Base-by-base conservation (phyloP, 1,284 basidiomycete genomes). In the Fomitopsis pinicola region DNA sequence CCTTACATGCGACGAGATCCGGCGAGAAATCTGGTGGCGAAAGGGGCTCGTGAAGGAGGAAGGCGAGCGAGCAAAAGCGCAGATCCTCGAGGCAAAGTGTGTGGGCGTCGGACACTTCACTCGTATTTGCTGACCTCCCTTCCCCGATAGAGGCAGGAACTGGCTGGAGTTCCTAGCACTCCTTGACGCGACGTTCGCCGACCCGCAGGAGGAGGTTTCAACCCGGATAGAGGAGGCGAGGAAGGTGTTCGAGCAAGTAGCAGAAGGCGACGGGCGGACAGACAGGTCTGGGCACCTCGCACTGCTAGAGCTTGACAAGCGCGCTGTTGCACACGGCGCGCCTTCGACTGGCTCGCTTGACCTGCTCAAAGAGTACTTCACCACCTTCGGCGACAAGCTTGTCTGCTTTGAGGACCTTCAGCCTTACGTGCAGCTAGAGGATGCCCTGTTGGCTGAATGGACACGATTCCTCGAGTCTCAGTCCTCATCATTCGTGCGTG, bases 371-470 rank as follows among this genome's bases (percentile, higher is more conserved):
- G 75, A 80, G 53, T 97, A 96, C 72, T 87, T 94, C 68, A 77
- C 83, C 44, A 78, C 77, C 61, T 86, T 94, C 68, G 88, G 89
- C 12, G 84, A 87, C 71, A 97, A 95, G 73, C 78, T 87, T 5
- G 93, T 90, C 72, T 94, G 92, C 71, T 92, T 87, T 64, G 93
- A 95, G 73, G 94, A 97, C 68, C 75, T 97, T 50, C 81, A 81
- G 64, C 84, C 85, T 5, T 94, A 89, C 69, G 72, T 85, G 44
- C 67, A 70, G 8, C 73, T 89, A 4, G 74, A 80, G 35, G 78
- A 75, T 50, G 78, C 81, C 2, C 80, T 81, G 12, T 71, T 81
- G 14, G 60, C 72, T 10, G 74, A 75, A 60, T 90, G 89, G 85
- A 81, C 78, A 22, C 69, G 79, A n/a, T 84, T 83, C 71, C 75